Evolutionary conservation across 208 protist species (phyloP), one percentile per base, ranked within the genome.

Genomic region (Acanthamoeba lugdunensis): DNA sequence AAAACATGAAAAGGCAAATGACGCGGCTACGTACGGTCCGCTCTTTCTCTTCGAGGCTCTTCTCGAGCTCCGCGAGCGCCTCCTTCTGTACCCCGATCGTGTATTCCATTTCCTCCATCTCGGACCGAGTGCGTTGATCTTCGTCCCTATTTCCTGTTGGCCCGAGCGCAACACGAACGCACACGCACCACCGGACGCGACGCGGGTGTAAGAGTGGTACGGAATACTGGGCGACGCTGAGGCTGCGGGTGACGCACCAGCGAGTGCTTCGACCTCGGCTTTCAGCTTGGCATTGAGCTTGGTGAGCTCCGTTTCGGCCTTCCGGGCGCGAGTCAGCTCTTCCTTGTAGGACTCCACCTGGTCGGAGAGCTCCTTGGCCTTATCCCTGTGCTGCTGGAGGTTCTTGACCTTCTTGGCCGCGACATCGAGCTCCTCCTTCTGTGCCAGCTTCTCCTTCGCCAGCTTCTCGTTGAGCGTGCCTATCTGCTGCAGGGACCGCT

Each of bases 351-450:
- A 45, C 73, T 82, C 73, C 7, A 82, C 41, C 45, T 82, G 73
- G 25, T 82, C 41, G 7, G 73, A 82, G 4, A 82, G 73, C 73
- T 82, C 73, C 73, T 82, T 82, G 16, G 73, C 73, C 73, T 82
- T 82, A 18, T 82, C 73, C 23, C 23, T 21, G 21, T 82, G 73
- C n/a, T 54, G 73, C 18, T 82, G 73, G 41, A 82, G 45, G 73
- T 45, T 33, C 73, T 82, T 82, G 33, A 82, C 13, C 73, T 82
- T 82, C 73, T 82, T 82, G 37, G 52, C 4, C 45, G 41, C 73
- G 33, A 2, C 21, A 2, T 82, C 73, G 37, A 82, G 7, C 45
- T 82, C 73, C 21, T 82, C 73, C 41, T 52, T 45, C 73, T 52
- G 33, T 52, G 50, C 37, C 13, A 21, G 33, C 23, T 30, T 82